Conservation (phyloP, 2,329 filamentous ascomycete genomes). For the Arachnopeziza araneosa region DNA sequence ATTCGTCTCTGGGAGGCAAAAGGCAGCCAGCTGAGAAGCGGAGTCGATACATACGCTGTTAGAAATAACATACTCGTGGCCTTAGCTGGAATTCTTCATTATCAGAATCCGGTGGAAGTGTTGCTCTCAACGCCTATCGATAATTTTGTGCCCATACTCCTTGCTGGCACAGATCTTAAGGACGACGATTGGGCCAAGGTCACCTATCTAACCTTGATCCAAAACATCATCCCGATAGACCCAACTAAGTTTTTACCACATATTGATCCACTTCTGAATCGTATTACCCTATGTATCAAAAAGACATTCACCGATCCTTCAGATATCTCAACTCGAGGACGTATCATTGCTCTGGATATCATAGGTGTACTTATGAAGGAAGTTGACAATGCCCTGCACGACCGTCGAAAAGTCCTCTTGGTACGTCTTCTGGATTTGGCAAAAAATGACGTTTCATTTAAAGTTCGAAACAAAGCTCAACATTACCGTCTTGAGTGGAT, state of each 20-base stretch:
- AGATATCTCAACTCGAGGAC: not conserved
- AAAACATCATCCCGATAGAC: not conserved
- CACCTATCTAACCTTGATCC: constrained; percentile 20
- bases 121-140: constrained; percentile 3
- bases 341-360: not conserved
- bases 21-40: not conserved
- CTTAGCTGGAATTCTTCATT: constrained; percentile 23
- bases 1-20: not conserved
- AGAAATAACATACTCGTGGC: constrained; percentile 27
- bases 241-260: not conserved
- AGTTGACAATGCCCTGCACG: not conserved
- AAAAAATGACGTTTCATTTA: not conserved
- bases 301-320: not conserved
- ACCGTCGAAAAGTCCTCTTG: not conserved
- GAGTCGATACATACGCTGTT: not conserved
- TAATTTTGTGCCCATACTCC: constrained; percentile 20
- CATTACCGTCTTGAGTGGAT: not conserved
- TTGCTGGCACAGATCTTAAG: constrained; percentile 24
- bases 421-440: not conserved
- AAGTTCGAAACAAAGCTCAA: not conserved
- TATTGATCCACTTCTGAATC: not conserved
- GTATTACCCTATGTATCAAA: not conserved
- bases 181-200: constrained; percentile 22
- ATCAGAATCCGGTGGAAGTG: constrained; percentile 16
- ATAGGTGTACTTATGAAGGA: not conserved